Percentiles rank a stretch among this genome's conserved stretches.
Conservation (phyloP, 495 filamentous ascomycete species). For the Xylaria palmicola region DNA sequence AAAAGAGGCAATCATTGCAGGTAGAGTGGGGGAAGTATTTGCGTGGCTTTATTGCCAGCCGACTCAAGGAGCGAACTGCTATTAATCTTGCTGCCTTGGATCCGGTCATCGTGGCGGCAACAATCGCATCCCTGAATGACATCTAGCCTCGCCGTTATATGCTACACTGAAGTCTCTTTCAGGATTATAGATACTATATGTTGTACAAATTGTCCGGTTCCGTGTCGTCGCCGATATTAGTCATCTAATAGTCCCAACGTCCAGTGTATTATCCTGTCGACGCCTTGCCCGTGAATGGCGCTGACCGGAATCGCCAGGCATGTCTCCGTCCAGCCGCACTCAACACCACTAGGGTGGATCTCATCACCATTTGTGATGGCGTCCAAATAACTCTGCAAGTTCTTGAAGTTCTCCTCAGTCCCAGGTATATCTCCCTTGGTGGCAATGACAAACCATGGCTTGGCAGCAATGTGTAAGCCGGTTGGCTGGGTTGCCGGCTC, state of each 20-base stretch:
- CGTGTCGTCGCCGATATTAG: neutral
- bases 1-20: neutral
- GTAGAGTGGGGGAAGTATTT: neutral
- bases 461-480: slow-evolving; percentile 68
- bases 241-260: slow-evolving; percentile 70
- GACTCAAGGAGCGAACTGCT: neutral
- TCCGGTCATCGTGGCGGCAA: neutral
- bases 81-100: neutral
- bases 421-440: slow-evolving; percentile 86
- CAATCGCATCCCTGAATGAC: neutral
- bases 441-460: slow-evolving; percentile 96
- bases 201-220: neutral
- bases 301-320: slow-evolving; percentile 78
- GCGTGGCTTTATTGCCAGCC: neutral
- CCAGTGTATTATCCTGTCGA: slow-evolving; percentile 73
- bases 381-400: slow-evolving; percentile 65
- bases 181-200: neutral
- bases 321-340: slow-evolving; percentile 64
- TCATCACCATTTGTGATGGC: slow-evolving; percentile 56
- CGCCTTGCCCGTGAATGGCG: slow-evolving; percentile 81
- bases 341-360: slow-evolving; percentile 68
- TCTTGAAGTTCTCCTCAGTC: slow-evolving; percentile 73
- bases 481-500: slow-evolving; percentile 25
- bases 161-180: neutral
- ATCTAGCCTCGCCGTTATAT: neutral